Evolutionary conservation across 2,329 filamentous ascomycete genomes (phyloP).

Genomic region (Botryotinia convoluta): DNA sequence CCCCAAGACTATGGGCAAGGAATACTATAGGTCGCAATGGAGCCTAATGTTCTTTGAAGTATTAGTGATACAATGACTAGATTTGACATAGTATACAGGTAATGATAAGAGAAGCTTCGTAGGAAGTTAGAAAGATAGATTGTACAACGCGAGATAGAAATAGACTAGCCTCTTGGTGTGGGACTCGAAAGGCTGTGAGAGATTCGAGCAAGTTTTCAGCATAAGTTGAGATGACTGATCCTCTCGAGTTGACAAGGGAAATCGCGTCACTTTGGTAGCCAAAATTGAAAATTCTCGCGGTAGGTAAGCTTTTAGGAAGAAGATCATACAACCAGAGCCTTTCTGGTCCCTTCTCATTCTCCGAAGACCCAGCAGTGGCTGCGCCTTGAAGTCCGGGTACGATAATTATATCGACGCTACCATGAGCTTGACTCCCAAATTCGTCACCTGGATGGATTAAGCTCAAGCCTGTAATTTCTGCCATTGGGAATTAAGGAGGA

Average conservation of each 20-base stretch:
- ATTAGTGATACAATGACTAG: too few species aligned
- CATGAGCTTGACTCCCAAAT: background rate
- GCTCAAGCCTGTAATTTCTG: background rate
- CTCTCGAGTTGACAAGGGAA: background rate
- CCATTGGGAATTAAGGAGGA: background rate
- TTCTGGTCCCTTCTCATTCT: background rate
- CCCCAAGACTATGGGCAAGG: too few species aligned
- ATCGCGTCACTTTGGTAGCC: background rate
- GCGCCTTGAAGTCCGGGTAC: background rate
- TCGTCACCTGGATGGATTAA: background rate
- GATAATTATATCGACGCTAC: background rate
- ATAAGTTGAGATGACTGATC: background rate
- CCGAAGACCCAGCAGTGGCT: background rate
- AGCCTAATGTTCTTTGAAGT: too few species aligned
- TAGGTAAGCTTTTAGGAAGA: background rate
- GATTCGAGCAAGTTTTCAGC: background rate
- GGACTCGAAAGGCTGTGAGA: background rate
- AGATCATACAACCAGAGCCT: background rate
- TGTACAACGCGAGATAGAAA: background rate
- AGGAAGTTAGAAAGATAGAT: too few species aligned
- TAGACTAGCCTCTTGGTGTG: background rate
- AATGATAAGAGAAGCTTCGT: too few species aligned
- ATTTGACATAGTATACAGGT: too few species aligned
- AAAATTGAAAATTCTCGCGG: background rate
- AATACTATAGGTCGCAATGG: too few species aligned